phyloP scores from a whole-genome alignment of 2,329 filamentous ascomycete species.

The Amauroascus verrucosus region DNA sequence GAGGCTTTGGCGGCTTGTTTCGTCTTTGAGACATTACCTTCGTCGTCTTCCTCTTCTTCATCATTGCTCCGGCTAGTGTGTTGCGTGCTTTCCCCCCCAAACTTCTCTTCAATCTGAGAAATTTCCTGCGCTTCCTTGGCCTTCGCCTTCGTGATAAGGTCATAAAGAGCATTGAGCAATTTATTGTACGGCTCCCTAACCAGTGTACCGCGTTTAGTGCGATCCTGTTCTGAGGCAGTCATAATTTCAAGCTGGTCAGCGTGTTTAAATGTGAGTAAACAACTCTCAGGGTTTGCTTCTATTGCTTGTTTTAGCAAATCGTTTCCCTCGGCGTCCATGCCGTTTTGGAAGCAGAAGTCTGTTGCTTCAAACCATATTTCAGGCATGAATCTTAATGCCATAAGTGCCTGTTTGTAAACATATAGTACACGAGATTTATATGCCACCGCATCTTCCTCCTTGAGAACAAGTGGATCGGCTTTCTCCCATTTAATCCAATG shows the following conservation, averaged over 20 bases:
- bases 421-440: constrained; percentile 75
- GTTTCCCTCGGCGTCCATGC: constrained; percentile 59
- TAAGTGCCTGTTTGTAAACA: constrained; percentile 85
- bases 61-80: constrained; percentile 31
- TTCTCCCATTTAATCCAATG: constrained; percentile 95
- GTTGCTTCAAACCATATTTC: constrained; percentile 93
- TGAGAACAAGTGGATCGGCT: constrained; percentile 76
- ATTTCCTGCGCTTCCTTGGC: constrained; percentile 55
- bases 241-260: constrained; percentile 78
- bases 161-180: constrained; percentile 79
- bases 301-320: constrained; percentile 75
- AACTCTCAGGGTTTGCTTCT: constrained; percentile 84
- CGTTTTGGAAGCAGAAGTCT: constrained; percentile 80
- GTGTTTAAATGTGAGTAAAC: constrained; percentile 76
- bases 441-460: constrained; percentile 63
- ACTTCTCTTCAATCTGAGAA: constrained; percentile 46
- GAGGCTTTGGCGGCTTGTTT: constrained; percentile 43
- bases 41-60: constrained; percentile 44
- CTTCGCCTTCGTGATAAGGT: constrained; percentile 61
- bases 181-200: constrained; percentile 76
- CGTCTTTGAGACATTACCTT: constrained; percentile 39
- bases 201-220: constrained; percentile 53
- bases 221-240: constrained; percentile 63
- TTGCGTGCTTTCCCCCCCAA: constrained; percentile 34
- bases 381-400: constrained; percentile 89